A percentile compares a stretch with the other conserved stretches of the same genome.
phyloP scores from a whole-genome alignment of 306 rosid species.

The Trichosanthes truncata region DNA sequence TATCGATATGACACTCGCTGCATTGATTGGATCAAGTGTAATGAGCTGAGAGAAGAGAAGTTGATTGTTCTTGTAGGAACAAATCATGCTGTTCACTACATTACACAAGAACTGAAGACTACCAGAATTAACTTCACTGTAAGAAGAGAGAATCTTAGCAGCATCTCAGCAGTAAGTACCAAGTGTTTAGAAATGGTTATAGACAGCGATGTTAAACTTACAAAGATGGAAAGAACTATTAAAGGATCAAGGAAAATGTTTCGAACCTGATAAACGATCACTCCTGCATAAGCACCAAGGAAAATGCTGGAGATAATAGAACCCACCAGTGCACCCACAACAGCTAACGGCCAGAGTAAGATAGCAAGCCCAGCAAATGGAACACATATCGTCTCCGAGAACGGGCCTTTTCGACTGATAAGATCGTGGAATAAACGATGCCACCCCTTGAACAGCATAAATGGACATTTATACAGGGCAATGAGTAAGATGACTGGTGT shows the following conservation, averaged over 20 bases:
- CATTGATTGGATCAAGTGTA: not conserved
- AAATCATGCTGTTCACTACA: not conserved
- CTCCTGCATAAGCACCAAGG: conserved; percentile 76
- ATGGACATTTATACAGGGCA: conserved; percentile 65
- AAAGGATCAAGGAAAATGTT: not conserved
- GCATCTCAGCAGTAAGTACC: not conserved
- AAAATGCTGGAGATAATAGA: conserved; percentile 61
- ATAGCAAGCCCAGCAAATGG: conserved; percentile 96
- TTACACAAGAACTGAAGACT: not conserved
- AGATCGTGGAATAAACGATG: conserved; percentile 87
- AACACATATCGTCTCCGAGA: conserved; percentile 91
- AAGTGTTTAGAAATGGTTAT: not conserved
- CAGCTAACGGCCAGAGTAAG: conserved; percentile 93
- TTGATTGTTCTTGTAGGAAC: not conserved
- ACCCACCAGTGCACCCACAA: conserved; percentile 55
- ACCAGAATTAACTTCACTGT: not conserved
- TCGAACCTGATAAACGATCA: conserved; percentile 70
- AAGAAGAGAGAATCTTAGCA: not conserved
- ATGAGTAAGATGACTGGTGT: conserved; percentile 54
- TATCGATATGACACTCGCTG: not conserved
- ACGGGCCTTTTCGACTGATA: conserved; percentile 93
- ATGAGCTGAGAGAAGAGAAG: not conserved
- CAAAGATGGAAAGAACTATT: not conserved
- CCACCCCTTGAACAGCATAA: conserved; percentile 95
- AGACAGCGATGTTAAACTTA: not conserved